Evolutionary conservation across 352 stramenopile genomes (phyloP).

Genomic region (Blastocystis sp.): DNA sequence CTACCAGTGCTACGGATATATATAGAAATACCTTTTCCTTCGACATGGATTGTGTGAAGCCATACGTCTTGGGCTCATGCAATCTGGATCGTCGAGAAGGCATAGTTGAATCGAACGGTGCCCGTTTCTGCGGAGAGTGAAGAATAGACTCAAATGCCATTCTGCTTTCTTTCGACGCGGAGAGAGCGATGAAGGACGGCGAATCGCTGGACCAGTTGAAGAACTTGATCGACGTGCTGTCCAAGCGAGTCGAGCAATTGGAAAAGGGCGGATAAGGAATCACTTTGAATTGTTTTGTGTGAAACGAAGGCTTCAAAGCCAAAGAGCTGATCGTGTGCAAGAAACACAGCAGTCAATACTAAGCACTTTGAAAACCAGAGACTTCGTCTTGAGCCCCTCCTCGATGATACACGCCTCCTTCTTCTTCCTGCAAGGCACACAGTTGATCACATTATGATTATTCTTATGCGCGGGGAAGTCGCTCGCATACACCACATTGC

Average conservation of each 20-base stretch:
- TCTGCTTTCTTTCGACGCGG: slow-evolving; percentile 57
- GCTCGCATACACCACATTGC: not conserved
- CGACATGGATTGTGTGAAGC: slow-evolving; percentile 41
- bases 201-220: slow-evolving; percentile 11
- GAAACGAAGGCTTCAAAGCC: not conserved
- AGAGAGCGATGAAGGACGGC: slow-evolving; percentile 29
- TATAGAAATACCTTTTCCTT: slow-evolving; percentile 51
- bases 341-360: too few relatives aligned
- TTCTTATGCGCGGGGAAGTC: not conserved
- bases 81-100: not conserved
- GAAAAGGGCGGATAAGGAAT: not conserved
- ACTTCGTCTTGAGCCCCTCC: not conserved
- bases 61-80: slow-evolving; percentile 28
- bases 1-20: slow-evolving; percentile 44
- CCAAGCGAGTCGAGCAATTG: slow-evolving; percentile 6
- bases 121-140: not conserved
- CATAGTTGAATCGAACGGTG: not conserved
- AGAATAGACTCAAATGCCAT: slow-evolving; percentile 50
- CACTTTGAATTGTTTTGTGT: not conserved
- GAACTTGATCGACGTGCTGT: not conserved
- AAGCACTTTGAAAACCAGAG: not conserved
- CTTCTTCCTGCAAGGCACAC: not conserved
- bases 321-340: not conserved
- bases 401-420: not conserved
- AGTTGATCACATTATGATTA: not conserved